phyloP scores from a whole-genome alignment of 2,329 filamentous ascomycete genomes.

The Stachybotrys elegans region DNA sequence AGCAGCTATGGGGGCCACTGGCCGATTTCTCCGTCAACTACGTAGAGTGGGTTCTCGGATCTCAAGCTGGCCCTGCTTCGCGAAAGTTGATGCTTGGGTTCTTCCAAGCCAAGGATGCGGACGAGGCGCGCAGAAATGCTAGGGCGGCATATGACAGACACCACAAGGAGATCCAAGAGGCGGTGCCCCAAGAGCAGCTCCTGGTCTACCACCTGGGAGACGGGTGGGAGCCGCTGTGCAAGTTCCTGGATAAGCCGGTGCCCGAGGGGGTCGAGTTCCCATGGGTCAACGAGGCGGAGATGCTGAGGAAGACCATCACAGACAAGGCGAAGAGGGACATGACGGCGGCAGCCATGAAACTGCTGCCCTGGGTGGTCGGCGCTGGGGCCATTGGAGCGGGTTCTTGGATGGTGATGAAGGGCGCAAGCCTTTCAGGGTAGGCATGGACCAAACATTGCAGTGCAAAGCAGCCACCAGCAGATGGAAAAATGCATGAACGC shows the following conservation, averaged over 20 bases:
- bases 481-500: no score
- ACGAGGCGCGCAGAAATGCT: slow-evolving; percentile 16
- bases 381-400: not conserved
- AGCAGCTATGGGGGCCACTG: slow-evolving; percentile 15
- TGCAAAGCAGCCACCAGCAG: no score
- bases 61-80: slow-evolving; percentile 15
- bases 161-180: slow-evolving; percentile 19
- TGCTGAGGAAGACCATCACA: slow-evolving; percentile 8
- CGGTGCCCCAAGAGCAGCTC: slow-evolving; percentile 18
- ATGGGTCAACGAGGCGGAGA: slow-evolving; percentile 22
- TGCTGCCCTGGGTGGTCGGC: slow-evolving; percentile 14
- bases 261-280: slow-evolving; percentile 25
- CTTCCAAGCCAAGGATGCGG: slow-evolving; percentile 14
- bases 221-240: slow-evolving; percentile 31
- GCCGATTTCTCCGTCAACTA: slow-evolving; percentile 12
- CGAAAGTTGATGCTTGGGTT: slow-evolving; percentile 23
- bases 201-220: slow-evolving; percentile 25
- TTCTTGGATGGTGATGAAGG: no score
- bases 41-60: slow-evolving; percentile 26
- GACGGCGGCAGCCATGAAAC: slow-evolving; percentile 3
- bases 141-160: slow-evolving; percentile 22
- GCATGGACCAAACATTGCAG: no score
- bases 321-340: slow-evolving; percentile 9
- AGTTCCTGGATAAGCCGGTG: slow-evolving; percentile 26
- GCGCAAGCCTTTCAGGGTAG: no score